phyloP scores from a whole-genome alignment of 2,329 filamentous ascomycete genomes.

The Xylariaceae sp. region DNA sequence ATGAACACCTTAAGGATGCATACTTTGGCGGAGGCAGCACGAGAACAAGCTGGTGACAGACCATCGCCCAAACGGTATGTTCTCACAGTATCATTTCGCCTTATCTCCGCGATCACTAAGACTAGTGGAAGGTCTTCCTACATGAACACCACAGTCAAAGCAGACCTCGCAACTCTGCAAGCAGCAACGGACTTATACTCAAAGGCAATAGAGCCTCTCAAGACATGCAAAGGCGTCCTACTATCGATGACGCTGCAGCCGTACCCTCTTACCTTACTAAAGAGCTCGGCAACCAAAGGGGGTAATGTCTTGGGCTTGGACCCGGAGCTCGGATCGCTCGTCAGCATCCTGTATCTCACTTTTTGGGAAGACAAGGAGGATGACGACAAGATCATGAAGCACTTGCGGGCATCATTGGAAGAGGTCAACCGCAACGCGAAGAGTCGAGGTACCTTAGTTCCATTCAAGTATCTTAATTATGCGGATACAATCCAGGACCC shows the following conservation, averaged over 20 bases:
- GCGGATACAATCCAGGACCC: too few species aligned
- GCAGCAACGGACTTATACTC: constrained; percentile 1
- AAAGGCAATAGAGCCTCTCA: background rate
- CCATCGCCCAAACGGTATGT: background rate
- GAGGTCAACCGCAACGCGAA: too few species aligned
- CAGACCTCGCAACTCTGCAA: constrained; percentile 3
- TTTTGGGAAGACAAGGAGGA: too few species aligned
- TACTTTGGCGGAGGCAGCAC: background rate
- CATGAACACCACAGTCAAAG: constrained; percentile 12
- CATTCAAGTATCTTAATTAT: too few species aligned
- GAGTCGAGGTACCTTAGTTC: too few species aligned
- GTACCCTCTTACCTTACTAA: background rate
- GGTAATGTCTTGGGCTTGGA: background rate
- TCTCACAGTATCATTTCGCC: background rate
- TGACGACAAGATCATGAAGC: too few species aligned
- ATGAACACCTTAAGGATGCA: background rate
- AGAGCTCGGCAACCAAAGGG: background rate
- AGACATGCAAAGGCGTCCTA: background rate
- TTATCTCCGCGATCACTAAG: constrained; percentile 1
- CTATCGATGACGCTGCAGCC: constrained; percentile 4
- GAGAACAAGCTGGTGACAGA: background rate
- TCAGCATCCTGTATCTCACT: too few species aligned
- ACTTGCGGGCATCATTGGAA: too few species aligned
- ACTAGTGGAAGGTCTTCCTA: constrained; percentile 8
- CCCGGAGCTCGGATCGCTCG: too few species aligned